Base-by-base conservation (phyloP, 2,329 filamentous ascomycete genomes). In the Helicocarpus griseus region DNA sequence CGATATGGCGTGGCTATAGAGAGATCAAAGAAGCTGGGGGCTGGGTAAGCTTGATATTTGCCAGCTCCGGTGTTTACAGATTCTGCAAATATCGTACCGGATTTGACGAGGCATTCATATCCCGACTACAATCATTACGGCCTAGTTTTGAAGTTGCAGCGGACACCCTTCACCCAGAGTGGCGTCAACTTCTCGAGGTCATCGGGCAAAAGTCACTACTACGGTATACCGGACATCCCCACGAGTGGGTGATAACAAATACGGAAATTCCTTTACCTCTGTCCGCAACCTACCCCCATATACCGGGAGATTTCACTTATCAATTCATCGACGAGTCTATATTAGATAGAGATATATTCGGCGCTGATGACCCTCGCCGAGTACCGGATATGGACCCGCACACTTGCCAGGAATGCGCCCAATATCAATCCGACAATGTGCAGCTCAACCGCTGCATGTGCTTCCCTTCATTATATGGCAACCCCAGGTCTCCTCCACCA, bases 61-160 rank as follows among this genome's bases (percentile, higher is more conserved):
- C 78, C 4, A 77, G 78, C 31, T 76, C 77, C 65, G 78, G 78
- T 1, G 72, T 81, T 13, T 81, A 81, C 61, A 71, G 78, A 6
- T 78, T 80, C 61, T 81, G 77, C 72, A 81, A 81, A 59, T 81
- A 81, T 59, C 72, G 78, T 40, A 73, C 75, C 0, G 75, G 74
- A 4, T 79, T 80, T 58, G 70, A 73, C 39, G 68, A 71, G 4
- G 74, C 76, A 14, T 73, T 77, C 3, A 74, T 78, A 63, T 66
- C 70, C 33, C 70, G 71, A 1, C 65, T 81, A 5, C 66, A 67
- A 14, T 66, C 65, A 29, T 59, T 78, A 7, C 63, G 69, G 38
- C 69, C 73, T 26, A 68, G 75, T 14, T 69, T 80, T n/a, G 75
- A 78, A 57, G 70, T 78, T 6, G 74, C 75, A 2, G 76, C 76